These are phyloP conservation scores for Pneumocystis sp. DNA, from an alignment of 1,139 yeast genomes.

Conservation along the genomic window DNA sequence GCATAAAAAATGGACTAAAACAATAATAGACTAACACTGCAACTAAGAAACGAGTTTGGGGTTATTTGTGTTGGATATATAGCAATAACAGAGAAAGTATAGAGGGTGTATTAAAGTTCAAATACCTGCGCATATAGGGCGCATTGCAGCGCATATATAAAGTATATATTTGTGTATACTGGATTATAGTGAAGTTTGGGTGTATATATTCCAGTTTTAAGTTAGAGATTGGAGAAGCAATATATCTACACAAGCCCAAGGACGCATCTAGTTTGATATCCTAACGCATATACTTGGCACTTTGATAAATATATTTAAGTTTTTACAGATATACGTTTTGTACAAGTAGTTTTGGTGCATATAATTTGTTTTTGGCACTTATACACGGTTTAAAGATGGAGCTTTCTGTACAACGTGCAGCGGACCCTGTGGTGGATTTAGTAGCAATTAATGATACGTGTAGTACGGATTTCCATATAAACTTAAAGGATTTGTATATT, in stretches of 20 bases:
- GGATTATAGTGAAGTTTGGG: no score
- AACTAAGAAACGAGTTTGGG: no score
- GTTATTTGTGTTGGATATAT: no score
- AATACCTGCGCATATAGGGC: no score
- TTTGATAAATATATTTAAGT: no score
- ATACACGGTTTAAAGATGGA: not conserved
- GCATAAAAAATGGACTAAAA: no score
- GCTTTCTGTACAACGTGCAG: not conserved
- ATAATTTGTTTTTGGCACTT: not conserved
- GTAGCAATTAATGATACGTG: not conserved
- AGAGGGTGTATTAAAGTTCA: no score
- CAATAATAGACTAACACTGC: no score
- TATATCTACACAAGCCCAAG: not conserved
- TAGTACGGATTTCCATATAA: not conserved
- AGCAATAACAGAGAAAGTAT: no score
- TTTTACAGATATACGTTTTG: not conserved
- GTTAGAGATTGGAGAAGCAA: not conserved
- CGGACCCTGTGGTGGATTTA: not conserved
- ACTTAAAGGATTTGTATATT: not conserved
- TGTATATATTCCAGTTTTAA: no score
- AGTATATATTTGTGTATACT: no score
- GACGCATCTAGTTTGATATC: not conserved
- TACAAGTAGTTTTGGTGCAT: not conserved
- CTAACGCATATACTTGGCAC: not conserved
- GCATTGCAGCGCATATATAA: no score